A percentile compares a stretch with the other conserved stretches of the same genome.
These are phyloP conservation scores for Tritrichomonas foetus DNA, from an alignment of 208 protist species.

Conservation along the genomic window DNA sequence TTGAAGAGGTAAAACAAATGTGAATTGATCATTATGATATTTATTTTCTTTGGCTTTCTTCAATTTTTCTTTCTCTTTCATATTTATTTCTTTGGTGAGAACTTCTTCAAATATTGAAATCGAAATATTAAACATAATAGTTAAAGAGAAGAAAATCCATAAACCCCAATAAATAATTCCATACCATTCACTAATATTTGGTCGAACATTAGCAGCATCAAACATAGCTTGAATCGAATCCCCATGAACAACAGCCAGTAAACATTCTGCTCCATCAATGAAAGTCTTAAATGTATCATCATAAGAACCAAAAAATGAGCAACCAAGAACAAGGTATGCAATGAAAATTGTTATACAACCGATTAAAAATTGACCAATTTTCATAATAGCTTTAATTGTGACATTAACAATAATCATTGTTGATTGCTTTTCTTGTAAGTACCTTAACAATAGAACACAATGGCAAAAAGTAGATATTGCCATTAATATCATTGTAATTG, in stretches of 20 bases:
- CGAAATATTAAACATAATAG: constrained; percentile 37
- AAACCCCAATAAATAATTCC: background rate
- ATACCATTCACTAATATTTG: background rate
- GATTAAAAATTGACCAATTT: background rate
- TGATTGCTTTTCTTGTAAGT: background rate
- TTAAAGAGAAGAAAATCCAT: constrained; percentile 14
- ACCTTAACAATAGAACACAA: background rate
- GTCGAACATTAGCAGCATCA: background rate
- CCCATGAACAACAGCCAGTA: constrained; percentile 4
- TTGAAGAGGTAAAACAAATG: too few relatives aligned
- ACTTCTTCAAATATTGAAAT: constrained; percentile 31
- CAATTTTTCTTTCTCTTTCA: background rate
- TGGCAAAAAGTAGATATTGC: background rate
- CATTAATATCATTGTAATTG: background rate
- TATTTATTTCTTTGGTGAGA: background rate
- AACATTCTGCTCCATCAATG: background rate
- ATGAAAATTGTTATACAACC: background rate
- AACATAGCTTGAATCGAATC: constrained; percentile 2
- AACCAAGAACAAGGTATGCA: background rate
- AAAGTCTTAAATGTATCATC: background rate
- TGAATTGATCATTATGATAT: too few relatives aligned
- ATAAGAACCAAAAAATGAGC: background rate
- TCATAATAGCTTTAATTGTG: background rate
- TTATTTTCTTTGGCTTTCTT: background rate
- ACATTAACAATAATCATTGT: background rate